Evolutionary conservation across 805 yeast genomes (phyloP).

Genomic region (Ogataea salicorniae): DNA sequence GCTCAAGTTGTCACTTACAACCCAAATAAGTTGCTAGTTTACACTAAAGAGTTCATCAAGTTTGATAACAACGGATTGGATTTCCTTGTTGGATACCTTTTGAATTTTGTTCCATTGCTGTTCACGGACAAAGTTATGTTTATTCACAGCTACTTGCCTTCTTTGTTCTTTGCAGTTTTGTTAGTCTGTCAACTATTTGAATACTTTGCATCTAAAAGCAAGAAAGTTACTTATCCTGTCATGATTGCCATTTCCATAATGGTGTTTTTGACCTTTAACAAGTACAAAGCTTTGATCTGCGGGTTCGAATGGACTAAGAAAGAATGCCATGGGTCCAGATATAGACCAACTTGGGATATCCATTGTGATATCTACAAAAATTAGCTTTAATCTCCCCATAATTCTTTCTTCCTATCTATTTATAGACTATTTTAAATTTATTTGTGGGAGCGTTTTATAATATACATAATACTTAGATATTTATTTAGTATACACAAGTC

Average conservation of each 20-base stretch:
- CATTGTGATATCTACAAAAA: slow-evolving; percentile 31
- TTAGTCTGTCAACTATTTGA: slow-evolving; percentile 41
- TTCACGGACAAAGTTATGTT: slow-evolving; percentile 32
- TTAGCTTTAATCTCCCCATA: neutral
- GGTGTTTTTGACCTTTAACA: slow-evolving; percentile 25
- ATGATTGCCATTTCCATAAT: slow-evolving; percentile 18
- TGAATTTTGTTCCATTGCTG: slow-evolving; percentile 56
- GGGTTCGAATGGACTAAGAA: slow-evolving; percentile 42
- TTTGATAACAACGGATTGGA: slow-evolving; percentile 29
- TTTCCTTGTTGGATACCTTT: slow-evolving; percentile 49
- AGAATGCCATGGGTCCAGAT: slow-evolving; percentile 33
- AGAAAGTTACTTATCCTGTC: slow-evolving; percentile 24
- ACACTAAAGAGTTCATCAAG: slow-evolving; percentile 6
- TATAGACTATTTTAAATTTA: slow-evolving; percentile 7
- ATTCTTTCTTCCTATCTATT: neutral
- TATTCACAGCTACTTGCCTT: slow-evolving; percentile 43
- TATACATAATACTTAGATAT: no score
- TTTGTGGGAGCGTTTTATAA: no score
- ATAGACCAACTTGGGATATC: slow-evolving; percentile 40
- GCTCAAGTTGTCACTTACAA: slow-evolving; percentile 14
- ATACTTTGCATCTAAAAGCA: slow-evolving; percentile 30
- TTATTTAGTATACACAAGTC: no score
- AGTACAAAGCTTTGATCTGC: slow-evolving; percentile 39
- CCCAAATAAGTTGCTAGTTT: slow-evolving; percentile 11
- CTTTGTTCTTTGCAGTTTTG: slow-evolving; percentile 45